Conservation (phyloP, 176 grass and related monocot species). For the Triticum monococcum region DNA sequence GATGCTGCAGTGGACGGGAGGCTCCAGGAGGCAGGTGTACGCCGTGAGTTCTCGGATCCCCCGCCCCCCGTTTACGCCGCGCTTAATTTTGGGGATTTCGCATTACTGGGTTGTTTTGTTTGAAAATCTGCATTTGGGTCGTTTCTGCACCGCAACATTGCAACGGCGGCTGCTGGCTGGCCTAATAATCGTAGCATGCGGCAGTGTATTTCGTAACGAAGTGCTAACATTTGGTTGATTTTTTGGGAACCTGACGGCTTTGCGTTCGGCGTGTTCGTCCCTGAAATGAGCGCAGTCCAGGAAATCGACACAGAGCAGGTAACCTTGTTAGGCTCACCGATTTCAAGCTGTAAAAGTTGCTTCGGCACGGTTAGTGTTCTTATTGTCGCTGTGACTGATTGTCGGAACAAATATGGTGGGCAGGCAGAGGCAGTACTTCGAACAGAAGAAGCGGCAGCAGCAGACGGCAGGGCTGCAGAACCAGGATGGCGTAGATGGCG, state of each 20-base stretch:
- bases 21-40: slow-evolving; percentile 80
- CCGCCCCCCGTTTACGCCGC: background rate
- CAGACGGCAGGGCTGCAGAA: slow-evolving; percentile 39
- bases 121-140: background rate
- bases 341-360: slow-evolving; percentile 21
- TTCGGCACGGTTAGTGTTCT: background rate
- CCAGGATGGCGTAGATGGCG: slow-evolving; percentile 30
- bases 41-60: slow-evolving; percentile 49
- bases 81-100: background rate
- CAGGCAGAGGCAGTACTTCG: slow-evolving; percentile 97
- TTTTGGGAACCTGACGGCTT: background rate
- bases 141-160: background rate
- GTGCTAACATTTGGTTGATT: slow-evolving; percentile 3
- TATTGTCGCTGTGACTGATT: background rate
- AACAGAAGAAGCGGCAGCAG: slow-evolving; percentile 84
- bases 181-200: background rate
- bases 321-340: slow-evolving; percentile 11
- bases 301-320: slow-evolving; percentile 78
- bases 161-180: background rate
- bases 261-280: background rate
- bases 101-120: background rate
- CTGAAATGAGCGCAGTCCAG: background rate
- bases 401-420: slow-evolving; percentile 10
- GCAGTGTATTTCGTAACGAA: background rate
- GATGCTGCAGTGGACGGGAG: slow-evolving; percentile 94